Evolutionary conservation across 345 rosid species (phyloP).

Genomic region (Kernera saxatilis): DNA sequence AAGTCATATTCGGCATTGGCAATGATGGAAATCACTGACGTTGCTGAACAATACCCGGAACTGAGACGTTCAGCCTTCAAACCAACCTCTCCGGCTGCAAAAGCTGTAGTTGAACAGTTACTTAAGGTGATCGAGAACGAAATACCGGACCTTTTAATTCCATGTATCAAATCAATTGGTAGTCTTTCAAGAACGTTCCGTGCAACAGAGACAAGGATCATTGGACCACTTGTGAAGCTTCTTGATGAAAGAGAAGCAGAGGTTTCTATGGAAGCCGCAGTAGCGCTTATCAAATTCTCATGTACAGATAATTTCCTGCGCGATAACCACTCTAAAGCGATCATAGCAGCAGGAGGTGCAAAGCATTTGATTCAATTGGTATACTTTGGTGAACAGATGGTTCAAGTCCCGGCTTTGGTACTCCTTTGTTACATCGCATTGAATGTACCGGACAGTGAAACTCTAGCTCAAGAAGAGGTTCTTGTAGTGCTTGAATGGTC

Average conservation of each 20-base stretch:
- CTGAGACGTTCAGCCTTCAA: constrained; percentile 62
- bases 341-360: constrained; percentile 53
- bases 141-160: constrained; percentile 45
- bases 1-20: constrained; percentile 62
- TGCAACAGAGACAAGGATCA: constrained; percentile 56
- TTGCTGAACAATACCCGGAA: constrained; percentile 57
- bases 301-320: constrained; percentile 52
- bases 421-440: constrained; percentile 47
- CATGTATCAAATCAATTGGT: constrained; percentile 61
- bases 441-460: constrained; percentile 56
- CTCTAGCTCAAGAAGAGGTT: constrained; percentile 65
- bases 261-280: constrained; percentile 48
- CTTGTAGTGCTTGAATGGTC: constrained; percentile 74
- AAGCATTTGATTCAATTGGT: constrained; percentile 57
- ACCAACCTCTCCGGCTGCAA: constrained; percentile 69
- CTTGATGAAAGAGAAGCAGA: constrained; percentile 63
- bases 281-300: constrained; percentile 60
- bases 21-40: constrained; percentile 66
- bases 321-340: constrained; percentile 51
- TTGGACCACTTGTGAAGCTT: constrained; percentile 60
- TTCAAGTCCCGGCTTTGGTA: constrained; percentile 52
- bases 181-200: constrained; percentile 76
- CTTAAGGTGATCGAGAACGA: constrained; percentile 45
- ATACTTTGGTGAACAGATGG: constrained; percentile 59
- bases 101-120: constrained; percentile 63